A percentile compares a stretch with the other conserved stretches of the same genome.
phyloP scores from a whole-genome alignment of 2,329 filamentous ascomycete genomes.

The Basipetospora chlamydospora region DNA sequence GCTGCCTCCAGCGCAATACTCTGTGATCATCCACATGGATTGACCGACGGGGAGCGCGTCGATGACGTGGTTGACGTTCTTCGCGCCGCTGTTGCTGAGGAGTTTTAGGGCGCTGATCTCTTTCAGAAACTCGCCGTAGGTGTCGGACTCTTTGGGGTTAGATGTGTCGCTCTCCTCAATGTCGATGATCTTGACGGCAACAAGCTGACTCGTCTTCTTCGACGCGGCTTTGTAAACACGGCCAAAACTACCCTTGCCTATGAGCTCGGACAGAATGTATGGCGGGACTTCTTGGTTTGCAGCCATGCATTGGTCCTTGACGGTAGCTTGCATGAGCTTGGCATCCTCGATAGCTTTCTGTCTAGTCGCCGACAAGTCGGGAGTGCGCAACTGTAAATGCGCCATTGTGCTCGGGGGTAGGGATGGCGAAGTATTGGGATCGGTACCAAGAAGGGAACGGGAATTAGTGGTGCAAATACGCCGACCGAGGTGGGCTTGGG shows the following conservation, averaged over 20 bases:
- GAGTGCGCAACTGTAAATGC: conserved; percentile 27
- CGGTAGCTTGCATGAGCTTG: conserved; percentile 50
- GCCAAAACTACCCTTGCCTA: conserved; percentile 52
- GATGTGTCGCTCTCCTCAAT: conserved; percentile 55
- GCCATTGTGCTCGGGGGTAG: conserved; percentile 14
- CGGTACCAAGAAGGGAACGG: too few species aligned
- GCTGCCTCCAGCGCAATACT: conserved; percentile 54
- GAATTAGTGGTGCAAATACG: too few species aligned
- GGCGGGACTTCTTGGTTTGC: conserved; percentile 45
- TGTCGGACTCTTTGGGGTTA: conserved; percentile 37
- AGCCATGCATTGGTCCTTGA: conserved; percentile 47
- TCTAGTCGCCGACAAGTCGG: conserved; percentile 32
- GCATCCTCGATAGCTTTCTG: conserved; percentile 54
- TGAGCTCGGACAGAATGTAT: conserved; percentile 47
- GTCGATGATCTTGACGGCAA: conserved; percentile 62
- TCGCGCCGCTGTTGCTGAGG: conserved; percentile 44
- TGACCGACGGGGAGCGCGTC: conserved; percentile 49
- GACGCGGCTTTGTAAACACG: conserved; percentile 46
- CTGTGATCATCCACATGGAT: conserved; percentile 54
- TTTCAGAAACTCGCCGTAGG: conserved; percentile 36
- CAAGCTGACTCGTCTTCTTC: conserved; percentile 26
- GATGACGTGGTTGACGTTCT: conserved; percentile 51
- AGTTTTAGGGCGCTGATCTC: conserved; percentile 41
- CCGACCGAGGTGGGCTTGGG: too few species aligned
- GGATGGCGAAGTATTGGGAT: too few species aligned